Evolutionary conservation across 495 filamentous ascomycete species (phyloP), one percentile per base, ranked within the genome.

Genomic region (Aspergillus diversus): DNA sequence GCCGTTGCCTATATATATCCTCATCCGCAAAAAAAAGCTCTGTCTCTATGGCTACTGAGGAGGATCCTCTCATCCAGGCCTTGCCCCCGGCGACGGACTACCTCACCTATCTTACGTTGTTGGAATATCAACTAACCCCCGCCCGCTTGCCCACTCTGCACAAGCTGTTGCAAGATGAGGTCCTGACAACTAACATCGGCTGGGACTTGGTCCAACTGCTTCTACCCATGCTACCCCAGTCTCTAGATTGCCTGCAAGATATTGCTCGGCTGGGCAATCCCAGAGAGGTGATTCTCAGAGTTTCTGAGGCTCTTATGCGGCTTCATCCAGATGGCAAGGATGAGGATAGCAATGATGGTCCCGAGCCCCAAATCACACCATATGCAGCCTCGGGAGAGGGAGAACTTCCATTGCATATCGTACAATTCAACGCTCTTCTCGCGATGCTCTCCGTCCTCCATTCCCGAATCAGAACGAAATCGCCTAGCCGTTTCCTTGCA

Each of bases 181-280:
- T 84, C 50, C 82, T 99, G 57, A 93, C 93, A 1, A 87, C 86
- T 51, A 92, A 97, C 64, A 97, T 99, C 69, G 96, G 95, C 50
- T 99, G 95, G 95, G 95, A 99, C 70, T 75, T 99, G 47, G 90
- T 99, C 7, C 89, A 91, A 70, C 84, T 96, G 52, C 85, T 99
- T 3, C 79, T 97, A 17, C 88, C 90, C 16, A 84, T 88, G 67
- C 73, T 97, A 1, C 87, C 89, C 1, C 87, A 83, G 39, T 91
- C 88, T 4, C 83, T 87, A 43, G 76, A 84, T 67, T 96, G 93
- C 72, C 83, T 99, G 1, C 86, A 91, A 55, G 83, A 88, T 73
- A 83, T 91, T 13, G 94, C 96, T 17, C 81, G 88, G 9, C 77
- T 93, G 54, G 95, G 95, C 27, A 99, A 98, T 67, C 96, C 95